Conservation (phyloP, 495 filamentous ascomycete genomes). For the Podospora australis region DNA sequence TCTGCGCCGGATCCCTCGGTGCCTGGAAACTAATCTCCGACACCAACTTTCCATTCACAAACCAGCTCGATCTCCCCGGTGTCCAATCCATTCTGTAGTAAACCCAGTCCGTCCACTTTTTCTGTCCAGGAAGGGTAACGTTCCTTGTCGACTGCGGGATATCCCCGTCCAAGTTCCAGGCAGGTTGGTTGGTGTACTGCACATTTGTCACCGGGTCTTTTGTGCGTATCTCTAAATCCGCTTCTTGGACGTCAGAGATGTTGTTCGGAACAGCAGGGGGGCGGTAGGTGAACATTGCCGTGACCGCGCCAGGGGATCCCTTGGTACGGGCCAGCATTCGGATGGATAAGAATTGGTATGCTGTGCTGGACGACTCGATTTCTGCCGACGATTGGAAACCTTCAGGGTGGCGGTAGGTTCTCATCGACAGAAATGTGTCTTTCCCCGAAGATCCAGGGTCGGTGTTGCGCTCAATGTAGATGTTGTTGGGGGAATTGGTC, state of each 20-base stretch:
- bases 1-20: slow-evolving; percentile 51
- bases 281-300: slow-evolving; percentile 63
- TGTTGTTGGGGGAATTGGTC: slow-evolving; percentile 57
- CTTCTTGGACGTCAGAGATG: slow-evolving; percentile 53
- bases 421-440: slow-evolving; percentile 53
- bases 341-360: slow-evolving; percentile 55
- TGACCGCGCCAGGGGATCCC: slow-evolving; percentile 54
- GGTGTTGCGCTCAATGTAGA: slow-evolving; percentile 49
- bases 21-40: slow-evolving; percentile 56
- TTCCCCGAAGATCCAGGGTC: slow-evolving; percentile 28
- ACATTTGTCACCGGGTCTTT: slow-evolving; percentile 48
- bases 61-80: slow-evolving; percentile 55
- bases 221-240: slow-evolving; percentile 72
- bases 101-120: slow-evolving; percentile 60
- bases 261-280: slow-evolving; percentile 21
- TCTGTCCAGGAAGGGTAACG: slow-evolving; percentile 33
- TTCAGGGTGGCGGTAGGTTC: slow-evolving; percentile 47
- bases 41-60: slow-evolving; percentile 51
- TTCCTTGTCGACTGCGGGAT: slow-evolving; percentile 42
- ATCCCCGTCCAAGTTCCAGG: slow-evolving; percentile 36
- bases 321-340: slow-evolving; percentile 52
- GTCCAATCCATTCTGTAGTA: slow-evolving; percentile 70
- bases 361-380: slow-evolving; percentile 49
- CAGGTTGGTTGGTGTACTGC: slow-evolving; percentile 72
- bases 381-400: slow-evolving; percentile 57